phyloP scores from a whole-genome alignment of 106 monocot species.

The Agapanthus africanus region DNA sequence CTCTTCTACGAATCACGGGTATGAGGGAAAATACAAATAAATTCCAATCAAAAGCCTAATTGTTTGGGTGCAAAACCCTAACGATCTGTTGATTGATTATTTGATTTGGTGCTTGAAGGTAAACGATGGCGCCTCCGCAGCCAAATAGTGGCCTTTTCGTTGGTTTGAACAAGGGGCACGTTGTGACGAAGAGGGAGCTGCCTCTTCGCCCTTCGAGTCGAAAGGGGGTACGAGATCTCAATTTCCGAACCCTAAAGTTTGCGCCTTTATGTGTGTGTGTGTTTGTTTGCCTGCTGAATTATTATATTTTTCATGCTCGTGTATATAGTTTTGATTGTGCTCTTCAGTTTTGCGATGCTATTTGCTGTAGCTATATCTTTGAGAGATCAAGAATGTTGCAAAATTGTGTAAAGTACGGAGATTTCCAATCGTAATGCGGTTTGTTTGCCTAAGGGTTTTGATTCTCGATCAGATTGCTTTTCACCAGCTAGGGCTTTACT shows the following conservation, averaged over 20 bases:
- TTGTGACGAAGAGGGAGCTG: conserved; percentile 36
- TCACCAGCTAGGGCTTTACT: no score
- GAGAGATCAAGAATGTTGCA: no score
- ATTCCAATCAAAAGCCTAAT: no score
- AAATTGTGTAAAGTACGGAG: no score
- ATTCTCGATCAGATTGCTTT: no score
- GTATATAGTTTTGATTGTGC: no score
- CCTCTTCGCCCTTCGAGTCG: conserved; percentile 31
- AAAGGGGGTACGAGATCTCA: conserved; percentile 17
- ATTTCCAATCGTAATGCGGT: no score
- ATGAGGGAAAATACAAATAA: no score
- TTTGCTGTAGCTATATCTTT: no score
- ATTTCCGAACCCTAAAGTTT: neutral
- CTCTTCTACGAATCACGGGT: neutral
- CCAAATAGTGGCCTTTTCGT: conserved; percentile 55
- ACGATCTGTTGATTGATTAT: neutral
- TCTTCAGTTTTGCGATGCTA: neutral
- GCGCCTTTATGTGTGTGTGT: neutral
- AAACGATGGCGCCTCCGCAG: conserved; percentile 48
- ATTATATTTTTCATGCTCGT: neutral
- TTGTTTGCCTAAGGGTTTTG: no score
- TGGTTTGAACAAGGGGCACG: conserved; percentile 38
- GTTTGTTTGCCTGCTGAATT: neutral
- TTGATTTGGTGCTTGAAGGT: neutral
- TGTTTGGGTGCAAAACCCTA: no score